These are phyloP conservation scores for Shiraia sp. DNA, from an alignment of 2,329 filamentous ascomycete species.

Conservation along the genomic window DNA sequence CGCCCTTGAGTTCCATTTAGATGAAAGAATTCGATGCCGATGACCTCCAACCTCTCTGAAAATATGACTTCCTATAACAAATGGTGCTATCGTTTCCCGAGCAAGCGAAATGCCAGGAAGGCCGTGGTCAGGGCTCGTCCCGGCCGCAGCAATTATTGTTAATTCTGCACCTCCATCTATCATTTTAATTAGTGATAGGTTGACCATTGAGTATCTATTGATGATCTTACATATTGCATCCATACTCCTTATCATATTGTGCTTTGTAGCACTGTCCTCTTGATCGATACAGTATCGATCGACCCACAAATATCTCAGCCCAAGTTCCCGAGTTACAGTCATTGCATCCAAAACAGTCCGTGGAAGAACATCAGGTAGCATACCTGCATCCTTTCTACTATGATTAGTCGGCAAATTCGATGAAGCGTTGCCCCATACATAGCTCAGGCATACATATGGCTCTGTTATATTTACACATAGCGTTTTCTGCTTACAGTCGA, in stretches of 20 bases:
- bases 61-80: not conserved
- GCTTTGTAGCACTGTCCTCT: not conserved
- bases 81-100: not conserved
- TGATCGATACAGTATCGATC: conserved; percentile 5
- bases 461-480: not conserved
- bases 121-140: conserved; percentile 1
- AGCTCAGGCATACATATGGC: conserved; percentile 4
- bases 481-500: not conserved
- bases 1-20: not conserved
- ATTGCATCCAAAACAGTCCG: not conserved
- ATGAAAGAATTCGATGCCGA: no score
- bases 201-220: no score
- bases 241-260: conserved; percentile 7
- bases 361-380: not conserved
- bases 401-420: no score
- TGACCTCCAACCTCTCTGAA: no score
- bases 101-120: conserved; percentile 1
- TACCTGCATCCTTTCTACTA: no score
- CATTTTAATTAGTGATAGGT: no score
- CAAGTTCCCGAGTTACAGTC: not conserved
- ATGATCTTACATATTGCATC: conserved; percentile 7
- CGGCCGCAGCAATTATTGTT: conserved; percentile 12
- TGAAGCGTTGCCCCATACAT: conserved; percentile 5
- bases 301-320: conserved; percentile 1
- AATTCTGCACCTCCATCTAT: conserved; percentile 5